These are phyloP conservation scores for Dacryopinax primogenitus DNA, from an alignment of 768 basidiomycete species.

Conservation along the genomic window DNA sequence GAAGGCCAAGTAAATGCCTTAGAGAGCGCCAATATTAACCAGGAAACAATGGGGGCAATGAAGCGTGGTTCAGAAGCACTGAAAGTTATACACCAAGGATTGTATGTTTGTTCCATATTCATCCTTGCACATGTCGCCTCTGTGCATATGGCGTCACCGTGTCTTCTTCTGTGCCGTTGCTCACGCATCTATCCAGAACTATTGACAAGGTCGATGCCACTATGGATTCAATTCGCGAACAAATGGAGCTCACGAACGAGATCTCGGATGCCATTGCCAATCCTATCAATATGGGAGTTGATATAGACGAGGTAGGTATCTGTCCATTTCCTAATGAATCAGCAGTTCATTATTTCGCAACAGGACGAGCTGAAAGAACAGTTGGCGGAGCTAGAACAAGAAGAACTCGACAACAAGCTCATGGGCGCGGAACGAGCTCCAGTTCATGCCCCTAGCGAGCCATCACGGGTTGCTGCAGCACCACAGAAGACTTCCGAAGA, in stretches of 20 bases:
- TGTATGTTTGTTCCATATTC: slow-evolving; percentile 43
- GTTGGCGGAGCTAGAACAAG: slow-evolving; percentile 77
- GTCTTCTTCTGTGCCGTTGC: not conserved
- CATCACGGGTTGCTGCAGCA: slow-evolving; percentile 11
- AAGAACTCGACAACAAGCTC: slow-evolving; percentile 71
- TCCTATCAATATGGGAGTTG: slow-evolving; percentile 43
- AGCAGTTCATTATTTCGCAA: not conserved
- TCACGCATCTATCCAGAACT: too few relatives aligned
- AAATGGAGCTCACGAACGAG: slow-evolving; percentile 85
- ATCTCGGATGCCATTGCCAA: slow-evolving; percentile 78
- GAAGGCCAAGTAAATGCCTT: slow-evolving; percentile 95
- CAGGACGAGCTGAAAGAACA: slow-evolving; percentile 71
- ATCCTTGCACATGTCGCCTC: not conserved
- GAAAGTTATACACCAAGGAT: slow-evolving; percentile 73
- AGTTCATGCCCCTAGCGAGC: slow-evolving; percentile 59
- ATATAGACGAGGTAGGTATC: slow-evolving; percentile 56
- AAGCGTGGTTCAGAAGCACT: slow-evolving; percentile 87
- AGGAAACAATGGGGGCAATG: slow-evolving; percentile 94
- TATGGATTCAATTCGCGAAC: slow-evolving; percentile 78
- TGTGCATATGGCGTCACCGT: not conserved
- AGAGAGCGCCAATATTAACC: slow-evolving; percentile 94
- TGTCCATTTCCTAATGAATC: not conserved
- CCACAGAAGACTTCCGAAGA: slow-evolving; percentile 34
- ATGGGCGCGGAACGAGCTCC: slow-evolving; percentile 82
- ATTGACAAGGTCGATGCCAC: slow-evolving; percentile 81